Conservation (phyloP, 805 yeast species). For the Teunomyces funiuensis region DNA sequence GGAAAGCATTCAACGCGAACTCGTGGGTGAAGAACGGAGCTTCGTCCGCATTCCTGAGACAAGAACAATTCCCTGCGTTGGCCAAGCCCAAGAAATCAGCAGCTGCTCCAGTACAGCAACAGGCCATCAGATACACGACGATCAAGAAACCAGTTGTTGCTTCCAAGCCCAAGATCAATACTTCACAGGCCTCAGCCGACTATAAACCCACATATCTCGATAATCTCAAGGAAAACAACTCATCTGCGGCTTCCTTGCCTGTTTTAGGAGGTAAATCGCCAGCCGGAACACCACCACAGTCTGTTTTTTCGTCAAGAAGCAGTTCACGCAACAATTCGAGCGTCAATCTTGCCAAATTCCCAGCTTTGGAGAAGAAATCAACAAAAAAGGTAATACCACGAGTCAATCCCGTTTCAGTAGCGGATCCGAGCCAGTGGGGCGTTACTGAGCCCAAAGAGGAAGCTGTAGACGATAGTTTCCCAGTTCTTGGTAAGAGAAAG, state of each 20-base stretch:
- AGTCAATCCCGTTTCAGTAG: constrained; percentile 47
- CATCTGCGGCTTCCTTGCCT: constrained; percentile 29
- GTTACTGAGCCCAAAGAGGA: not conserved
- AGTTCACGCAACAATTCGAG: constrained; percentile 14
- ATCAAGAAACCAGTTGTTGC: constrained; percentile 22
- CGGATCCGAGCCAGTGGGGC: constrained; percentile 30
- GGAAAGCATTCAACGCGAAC: constrained; percentile 10
- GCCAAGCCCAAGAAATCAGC: constrained; percentile 24
- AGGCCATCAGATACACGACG: constrained; percentile 37
- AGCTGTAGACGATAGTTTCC: constrained; percentile 4
- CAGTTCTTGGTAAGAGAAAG: constrained; percentile 11
- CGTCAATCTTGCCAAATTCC: constrained; percentile 39
- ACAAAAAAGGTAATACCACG: constrained; percentile 48
- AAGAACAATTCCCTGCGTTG: constrained; percentile 37
- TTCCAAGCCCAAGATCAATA: constrained; percentile 15
- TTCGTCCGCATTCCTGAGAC: constrained; percentile 11
- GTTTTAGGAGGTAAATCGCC: constrained; percentile 10
- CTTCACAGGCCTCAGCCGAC: constrained; percentile 18
- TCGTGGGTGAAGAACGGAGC: constrained; percentile 12
- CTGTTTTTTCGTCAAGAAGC: constrained; percentile 8
- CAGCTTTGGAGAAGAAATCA: constrained; percentile 46
- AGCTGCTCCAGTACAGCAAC: constrained; percentile 14
- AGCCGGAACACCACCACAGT: not conserved
- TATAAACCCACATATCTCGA: constrained; percentile 36
- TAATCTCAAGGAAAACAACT: constrained; percentile 12